Conservation (phyloP, 2,329 filamentous ascomycete species). For the Fusarium incarnatum region DNA sequence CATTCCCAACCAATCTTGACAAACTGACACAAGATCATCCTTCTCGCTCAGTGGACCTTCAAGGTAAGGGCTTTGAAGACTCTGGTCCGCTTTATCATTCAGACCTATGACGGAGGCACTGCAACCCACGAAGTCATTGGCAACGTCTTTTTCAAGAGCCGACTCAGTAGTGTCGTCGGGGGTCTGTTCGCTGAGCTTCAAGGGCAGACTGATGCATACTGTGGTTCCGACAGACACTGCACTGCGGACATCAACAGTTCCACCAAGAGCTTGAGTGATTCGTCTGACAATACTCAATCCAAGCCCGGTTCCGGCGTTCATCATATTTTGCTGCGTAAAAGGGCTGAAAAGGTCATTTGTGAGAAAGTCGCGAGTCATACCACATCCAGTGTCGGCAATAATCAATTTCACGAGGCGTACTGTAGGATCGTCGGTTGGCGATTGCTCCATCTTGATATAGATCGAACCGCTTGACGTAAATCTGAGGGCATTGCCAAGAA, state of each 20-base stretch:
- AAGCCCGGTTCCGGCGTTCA: background rate
- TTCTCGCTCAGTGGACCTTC: background rate
- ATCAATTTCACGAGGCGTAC: background rate
- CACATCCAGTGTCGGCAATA: background rate
- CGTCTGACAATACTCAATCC: background rate
- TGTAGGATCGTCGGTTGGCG: background rate
- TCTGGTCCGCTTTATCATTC: background rate
- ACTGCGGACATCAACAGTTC: background rate
- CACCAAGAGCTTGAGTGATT: background rate
- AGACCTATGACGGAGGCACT: background rate
- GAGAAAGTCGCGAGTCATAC: background rate
- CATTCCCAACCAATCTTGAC: background rate
- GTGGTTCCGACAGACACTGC: background rate
- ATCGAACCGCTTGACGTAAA: background rate
- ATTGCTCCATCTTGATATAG: background rate
- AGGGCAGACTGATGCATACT: background rate
- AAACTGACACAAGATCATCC: background rate
- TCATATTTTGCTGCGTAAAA: background rate
- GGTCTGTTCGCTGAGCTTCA: background rate
- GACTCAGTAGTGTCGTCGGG: background rate
- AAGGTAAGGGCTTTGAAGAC: fast-evolving
- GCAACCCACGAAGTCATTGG: fast-evolving
- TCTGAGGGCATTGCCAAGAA: background rate
- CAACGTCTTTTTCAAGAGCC: fast-evolving
- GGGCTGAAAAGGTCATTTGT: background rate